Evolutionary conservation across 441 rosid genomes (phyloP), one percentile per base, ranked within the genome.

Genomic region (Croton setiger): DNA sequence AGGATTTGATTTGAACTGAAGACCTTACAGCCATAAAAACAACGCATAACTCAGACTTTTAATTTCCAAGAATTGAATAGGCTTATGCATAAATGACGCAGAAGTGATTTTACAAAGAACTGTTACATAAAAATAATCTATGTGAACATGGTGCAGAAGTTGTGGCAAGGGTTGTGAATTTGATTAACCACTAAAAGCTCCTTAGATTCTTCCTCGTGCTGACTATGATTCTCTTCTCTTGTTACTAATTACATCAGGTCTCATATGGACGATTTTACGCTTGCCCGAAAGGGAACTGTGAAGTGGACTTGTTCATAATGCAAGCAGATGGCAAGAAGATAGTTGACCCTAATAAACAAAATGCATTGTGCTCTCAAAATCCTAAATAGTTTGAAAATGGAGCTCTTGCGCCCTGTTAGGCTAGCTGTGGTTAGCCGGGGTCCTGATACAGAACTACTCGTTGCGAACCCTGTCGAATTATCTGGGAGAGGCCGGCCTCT

Each of bases 401-500:
- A 88, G 76, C 82, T 88, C 35, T 72, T 76, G 71, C 72, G 45
- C 54, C 94, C 94, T 48, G 74, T 88, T 49, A 79, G 94, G 66
- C 84, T 85, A 3, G 84, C 84, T 8, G 82, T 85, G n/a, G 82
- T 77, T 68, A 83, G 80, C 76, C 77, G 85, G 13, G 94, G 91
- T 41, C 89, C 94, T 27, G 91, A 88, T 51, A 76, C 85, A 0
- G 91, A 88, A 75, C 84, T 88, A 54, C 79, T 86, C 0, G 94
- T 88, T 1, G 86, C 94, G 12, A 88, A 88, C 76, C 93, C 89
- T 6, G 89, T 86, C 14, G 89, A 86, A 62, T 63, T 88, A 60
- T 85, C 89, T 0, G 85, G 88, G 52, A 85, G 88, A 63, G 89
- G 93, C 57, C 69, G 94, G 27, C 93, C 93, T 21, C 88, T 88